These are phyloP conservation scores for Candida sanyaensis DNA, from an alignment of 1,139 yeast genomes.

Conservation along the genomic window DNA sequence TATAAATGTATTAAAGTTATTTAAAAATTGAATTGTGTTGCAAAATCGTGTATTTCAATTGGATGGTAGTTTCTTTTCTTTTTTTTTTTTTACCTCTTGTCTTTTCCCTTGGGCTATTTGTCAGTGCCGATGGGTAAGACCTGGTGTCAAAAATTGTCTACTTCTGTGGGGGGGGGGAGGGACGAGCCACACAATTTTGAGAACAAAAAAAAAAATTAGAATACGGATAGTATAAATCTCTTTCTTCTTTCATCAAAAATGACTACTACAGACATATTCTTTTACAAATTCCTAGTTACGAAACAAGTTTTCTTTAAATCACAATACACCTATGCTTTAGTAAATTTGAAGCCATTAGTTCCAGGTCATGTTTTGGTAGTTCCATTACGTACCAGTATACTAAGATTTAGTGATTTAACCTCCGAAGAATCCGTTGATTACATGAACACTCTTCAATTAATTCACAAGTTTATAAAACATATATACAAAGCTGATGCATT, in stretches of 20 bases:
- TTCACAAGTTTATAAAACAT: slow-evolving; percentile 64
- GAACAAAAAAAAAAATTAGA: background rate
- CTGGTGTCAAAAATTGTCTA: background rate
- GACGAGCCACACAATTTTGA: background rate
- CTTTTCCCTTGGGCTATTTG: background rate
- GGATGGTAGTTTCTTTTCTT: too few relatives aligned
- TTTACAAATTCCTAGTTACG: slow-evolving; percentile 59
- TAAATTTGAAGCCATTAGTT: slow-evolving; percentile 84
- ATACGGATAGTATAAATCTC: background rate
- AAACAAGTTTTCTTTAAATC: slow-evolving; percentile 63
- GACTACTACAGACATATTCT: slow-evolving; percentile 30
- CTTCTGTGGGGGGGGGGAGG: background rate
- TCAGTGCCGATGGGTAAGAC: background rate
- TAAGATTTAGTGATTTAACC: slow-evolving; percentile 66
- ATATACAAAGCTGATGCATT: slow-evolving; percentile 76
- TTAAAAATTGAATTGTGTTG: too few relatives aligned
- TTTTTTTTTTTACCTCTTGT: too few relatives aligned
- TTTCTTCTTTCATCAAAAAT: background rate
- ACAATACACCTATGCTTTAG: slow-evolving; percentile 72
- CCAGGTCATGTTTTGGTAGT: slow-evolving; percentile 92
- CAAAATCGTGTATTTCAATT: too few relatives aligned
- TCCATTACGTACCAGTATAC: slow-evolving; percentile 63
- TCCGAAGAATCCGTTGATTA: slow-evolving; percentile 76
- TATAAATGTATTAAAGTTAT: background rate
- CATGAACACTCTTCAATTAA: slow-evolving; percentile 71